Evolutionary conservation across 805 yeast species (phyloP).

Genomic region (Starmerella floris): DNA sequence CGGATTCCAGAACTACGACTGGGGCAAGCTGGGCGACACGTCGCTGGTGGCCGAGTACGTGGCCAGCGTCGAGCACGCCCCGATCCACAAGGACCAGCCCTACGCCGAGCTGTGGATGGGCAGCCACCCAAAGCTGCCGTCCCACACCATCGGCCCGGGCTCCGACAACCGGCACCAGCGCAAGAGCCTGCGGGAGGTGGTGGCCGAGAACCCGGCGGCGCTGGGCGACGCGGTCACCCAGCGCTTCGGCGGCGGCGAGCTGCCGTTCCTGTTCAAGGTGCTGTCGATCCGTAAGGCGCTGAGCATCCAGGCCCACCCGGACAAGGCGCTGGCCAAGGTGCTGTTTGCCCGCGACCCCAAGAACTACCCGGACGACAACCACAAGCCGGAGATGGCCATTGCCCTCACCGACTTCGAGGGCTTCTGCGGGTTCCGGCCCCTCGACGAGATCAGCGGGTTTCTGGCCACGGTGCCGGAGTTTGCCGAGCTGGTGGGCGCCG

Average conservation of each 20-base stretch:
- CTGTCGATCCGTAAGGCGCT: conserved; percentile 84
- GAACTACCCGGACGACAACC: conserved; percentile 95
- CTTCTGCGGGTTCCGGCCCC: conserved; percentile 94
- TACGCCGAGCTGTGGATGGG: conserved; percentile 99
- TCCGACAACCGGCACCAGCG: background rate
- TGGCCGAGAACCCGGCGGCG: conserved; percentile 45
- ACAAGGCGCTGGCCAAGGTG: conserved; percentile 64
- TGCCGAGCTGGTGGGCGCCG: conserved; percentile 51
- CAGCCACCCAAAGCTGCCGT: conserved; percentile 86
- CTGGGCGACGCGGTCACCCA: conserved; percentile 47
- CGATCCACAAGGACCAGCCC: conserved; percentile 61
- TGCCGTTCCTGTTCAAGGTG: conserved; percentile 90
- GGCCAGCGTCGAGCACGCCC: conserved; percentile 46
- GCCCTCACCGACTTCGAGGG: conserved; percentile 95
- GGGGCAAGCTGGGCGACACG: conserved; percentile 74
- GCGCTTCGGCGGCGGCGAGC: conserved; percentile 59
- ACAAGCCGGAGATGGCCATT: conserved; percentile 99
- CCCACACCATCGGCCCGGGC: conserved; percentile 43
- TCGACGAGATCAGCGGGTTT: conserved; percentile 57
- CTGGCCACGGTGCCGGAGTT: conserved; percentile 69
- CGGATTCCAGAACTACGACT: conserved; percentile 62
- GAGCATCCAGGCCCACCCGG: conserved; percentile 96
- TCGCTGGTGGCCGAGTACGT: conserved; percentile 86
- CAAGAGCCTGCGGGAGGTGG: conserved; percentile 51
- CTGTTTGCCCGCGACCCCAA: conserved; percentile 74